Conservation (phyloP, 768 basidiomycete genomes). For the Mycena alexandri region DNA sequence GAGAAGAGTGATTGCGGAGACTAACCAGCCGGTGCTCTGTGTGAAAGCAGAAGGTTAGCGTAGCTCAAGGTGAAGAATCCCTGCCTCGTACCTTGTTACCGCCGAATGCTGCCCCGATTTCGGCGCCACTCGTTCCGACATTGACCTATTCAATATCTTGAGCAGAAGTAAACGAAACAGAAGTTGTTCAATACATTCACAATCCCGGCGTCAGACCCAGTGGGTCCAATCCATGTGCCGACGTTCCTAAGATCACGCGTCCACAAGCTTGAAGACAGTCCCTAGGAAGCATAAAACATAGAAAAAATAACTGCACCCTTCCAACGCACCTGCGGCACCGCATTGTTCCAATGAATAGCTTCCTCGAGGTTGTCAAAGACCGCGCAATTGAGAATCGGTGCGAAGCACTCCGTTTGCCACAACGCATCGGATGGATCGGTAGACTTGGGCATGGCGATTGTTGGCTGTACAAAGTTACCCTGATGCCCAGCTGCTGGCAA, state of each 20-base stretch:
- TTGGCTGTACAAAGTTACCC: constrained; percentile 93
- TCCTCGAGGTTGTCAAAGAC: constrained; percentile 89
- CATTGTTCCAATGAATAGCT: constrained; percentile 92
- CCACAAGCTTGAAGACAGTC: constrained; percentile 93
- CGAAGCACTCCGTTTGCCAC: constrained; percentile 89
- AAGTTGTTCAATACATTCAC: constrained; percentile 75
- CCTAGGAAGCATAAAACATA: constrained; percentile 53
- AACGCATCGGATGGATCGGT: constrained; percentile 65
- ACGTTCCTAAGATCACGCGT: constrained; percentile 86
- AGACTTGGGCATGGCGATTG: constrained; percentile 79
- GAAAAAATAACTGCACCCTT: constrained; percentile 19
- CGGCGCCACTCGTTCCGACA: constrained; percentile 71
- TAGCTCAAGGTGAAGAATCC: constrained; percentile 31
- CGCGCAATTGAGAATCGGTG: constrained; percentile 88
- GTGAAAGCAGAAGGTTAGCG: constrained; percentile 29
- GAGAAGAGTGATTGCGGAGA: constrained; percentile 41
- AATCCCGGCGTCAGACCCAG: constrained; percentile 91
- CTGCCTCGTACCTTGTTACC: constrained; percentile 83
- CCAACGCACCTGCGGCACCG: constrained; percentile 76
- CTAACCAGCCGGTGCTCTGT: constrained; percentile 88
- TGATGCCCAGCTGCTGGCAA: constrained; percentile 52
- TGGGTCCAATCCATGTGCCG: constrained; percentile 93
- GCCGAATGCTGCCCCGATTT: constrained; percentile 88
- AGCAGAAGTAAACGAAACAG: constrained; percentile 29
- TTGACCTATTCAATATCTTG: constrained; percentile 57